A percentile compares a stretch with the other conserved stretches of the same genome.
These are phyloP conservation scores for Cytospora piceicola DNA, from an alignment of 2,329 filamentous ascomycete species.

Conservation along the genomic window DNA sequence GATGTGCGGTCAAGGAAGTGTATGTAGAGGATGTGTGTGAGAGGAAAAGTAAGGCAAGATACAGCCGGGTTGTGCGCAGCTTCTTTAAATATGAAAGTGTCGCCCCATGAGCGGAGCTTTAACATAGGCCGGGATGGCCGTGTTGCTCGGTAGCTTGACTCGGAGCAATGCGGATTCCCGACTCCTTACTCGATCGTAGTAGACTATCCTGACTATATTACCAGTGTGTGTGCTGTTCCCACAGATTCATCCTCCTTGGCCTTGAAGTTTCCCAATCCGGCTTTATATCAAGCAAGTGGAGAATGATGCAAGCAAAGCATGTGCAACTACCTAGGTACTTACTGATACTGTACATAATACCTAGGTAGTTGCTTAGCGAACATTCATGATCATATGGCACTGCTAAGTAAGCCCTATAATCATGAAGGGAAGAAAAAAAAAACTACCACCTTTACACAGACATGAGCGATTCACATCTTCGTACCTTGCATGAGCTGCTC, in stretches of 20 bases:
- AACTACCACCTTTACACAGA: too few relatives aligned
- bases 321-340: too few relatives aligned
- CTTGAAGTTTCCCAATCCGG: neutral
- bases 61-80: neutral
- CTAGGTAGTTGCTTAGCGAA: too few relatives aligned
- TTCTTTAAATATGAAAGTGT: neutral
- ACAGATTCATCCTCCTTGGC: neutral
- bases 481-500: too few relatives aligned
- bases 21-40: neutral
- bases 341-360: too few relatives aligned
- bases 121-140: neutral
- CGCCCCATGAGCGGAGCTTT: neutral
- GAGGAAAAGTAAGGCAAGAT: neutral
- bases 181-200: too few relatives aligned
- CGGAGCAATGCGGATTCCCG: too few relatives aligned
- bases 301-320: neutral
- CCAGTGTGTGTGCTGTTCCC: too few relatives aligned
- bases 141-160: neutral
- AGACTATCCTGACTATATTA: too few relatives aligned
- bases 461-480: neutral
- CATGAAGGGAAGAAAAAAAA: too few relatives aligned
- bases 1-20: slow-evolving; percentile 5
- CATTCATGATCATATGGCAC: too few relatives aligned
- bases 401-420: too few relatives aligned
- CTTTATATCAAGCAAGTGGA: neutral